Base-by-base conservation (phyloP, 768 basidiomycete species). In the Dendrothele bispora region DNA sequence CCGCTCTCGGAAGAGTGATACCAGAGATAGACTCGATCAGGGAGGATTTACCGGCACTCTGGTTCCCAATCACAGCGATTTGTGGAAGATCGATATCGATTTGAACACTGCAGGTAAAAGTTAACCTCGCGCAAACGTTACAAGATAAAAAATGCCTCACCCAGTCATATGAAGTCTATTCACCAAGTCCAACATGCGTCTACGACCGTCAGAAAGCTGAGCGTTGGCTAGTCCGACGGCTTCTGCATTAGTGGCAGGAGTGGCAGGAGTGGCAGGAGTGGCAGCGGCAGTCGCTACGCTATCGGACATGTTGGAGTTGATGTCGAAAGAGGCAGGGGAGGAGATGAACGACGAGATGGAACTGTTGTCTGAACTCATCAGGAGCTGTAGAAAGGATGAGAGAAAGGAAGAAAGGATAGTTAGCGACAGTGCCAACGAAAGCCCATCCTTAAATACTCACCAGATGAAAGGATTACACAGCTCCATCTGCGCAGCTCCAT, bases 21-120 rank as follows among this genome's bases (percentile, higher is more conserved):
- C 86, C 84, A 0, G 85, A 86, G 37, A 90, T 88, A 0, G 84
- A 77, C 54, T 90, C 87, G 10, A 90, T 88, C 4, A 89, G 71
- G 0, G 87, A 89, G 0, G 85, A 87, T 55, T 89, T 89, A 0
- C 88, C 88, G 0, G 84, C 84, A 36, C 82, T 85, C 53, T 90
- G 88, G 2, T 73, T 76, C 1, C 88, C 87, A 15, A 88, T 77
- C 35, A 88, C 88, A 0, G 80, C 83, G 26, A 90, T 87, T 52
- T 81, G 78, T 0, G 88, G 88, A 0, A 90, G 65, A 54, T 88
- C 84, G 8, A 91, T 79, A 43, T 89, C 84, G 12, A 76, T 68
- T 51, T 88, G 79, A 0, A 84, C 83, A 0, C 87, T 88, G 36
- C 10, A 15, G 21, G 8, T 42, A 14, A 48, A 35, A 15, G 20